A percentile compares a stretch with the other conserved stretches of the same genome.
phyloP scores from a whole-genome alignment of 2,329 filamentous ascomycete species.

The Colletotrichum cereale region DNA sequence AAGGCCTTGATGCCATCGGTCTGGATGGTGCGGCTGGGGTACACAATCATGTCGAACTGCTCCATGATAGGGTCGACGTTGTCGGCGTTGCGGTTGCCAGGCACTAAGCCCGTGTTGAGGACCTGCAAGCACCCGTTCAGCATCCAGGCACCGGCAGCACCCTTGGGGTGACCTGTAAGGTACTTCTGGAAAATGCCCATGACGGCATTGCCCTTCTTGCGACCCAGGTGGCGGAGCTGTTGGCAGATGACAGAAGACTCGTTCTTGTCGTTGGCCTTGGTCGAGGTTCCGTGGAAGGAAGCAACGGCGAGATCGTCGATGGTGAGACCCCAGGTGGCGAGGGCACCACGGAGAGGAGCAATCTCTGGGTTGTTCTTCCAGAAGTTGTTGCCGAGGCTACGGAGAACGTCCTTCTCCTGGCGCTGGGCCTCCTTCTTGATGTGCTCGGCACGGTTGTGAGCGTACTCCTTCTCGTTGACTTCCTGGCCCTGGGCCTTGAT shows the following conservation, averaged over 20 bases:
- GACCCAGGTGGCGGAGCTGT: slow-evolving; percentile 93
- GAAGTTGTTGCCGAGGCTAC: slow-evolving; percentile 97
- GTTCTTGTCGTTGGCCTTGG: slow-evolving; percentile 99
- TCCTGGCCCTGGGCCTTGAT: slow-evolving; percentile 83
- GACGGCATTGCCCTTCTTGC: slow-evolving; percentile 95
- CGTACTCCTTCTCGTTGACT: slow-evolving; percentile 87
- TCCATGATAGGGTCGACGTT: slow-evolving; percentile 98
- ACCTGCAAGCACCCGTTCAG: slow-evolving; percentile 98
- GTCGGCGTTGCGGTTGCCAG: slow-evolving; percentile 97
- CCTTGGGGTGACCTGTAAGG: slow-evolving; percentile 98
- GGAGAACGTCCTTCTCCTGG: slow-evolving; percentile 93
- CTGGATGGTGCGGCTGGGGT: slow-evolving; percentile 94
- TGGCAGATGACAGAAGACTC: slow-evolving; percentile 98
- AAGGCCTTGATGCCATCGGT: slow-evolving; percentile 99
- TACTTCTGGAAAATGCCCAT: slow-evolving; percentile 99
- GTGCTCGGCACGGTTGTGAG: slow-evolving; percentile 85
- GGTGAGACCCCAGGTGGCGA: slow-evolving; percentile 98
- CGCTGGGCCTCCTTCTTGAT: slow-evolving; percentile 87
- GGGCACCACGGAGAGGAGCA: slow-evolving; percentile 92
- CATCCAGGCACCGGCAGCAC: slow-evolving; percentile 99
- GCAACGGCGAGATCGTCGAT: slow-evolving; percentile 95
- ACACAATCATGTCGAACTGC: slow-evolving; percentile 97
- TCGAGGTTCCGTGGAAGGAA: slow-evolving; percentile 99
- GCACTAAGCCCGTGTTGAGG: slow-evolving; percentile 92
- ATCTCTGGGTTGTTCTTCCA: slow-evolving; percentile 97